Conservation (phyloP, 306 rosid species). For the Vicia sativa region DNA sequence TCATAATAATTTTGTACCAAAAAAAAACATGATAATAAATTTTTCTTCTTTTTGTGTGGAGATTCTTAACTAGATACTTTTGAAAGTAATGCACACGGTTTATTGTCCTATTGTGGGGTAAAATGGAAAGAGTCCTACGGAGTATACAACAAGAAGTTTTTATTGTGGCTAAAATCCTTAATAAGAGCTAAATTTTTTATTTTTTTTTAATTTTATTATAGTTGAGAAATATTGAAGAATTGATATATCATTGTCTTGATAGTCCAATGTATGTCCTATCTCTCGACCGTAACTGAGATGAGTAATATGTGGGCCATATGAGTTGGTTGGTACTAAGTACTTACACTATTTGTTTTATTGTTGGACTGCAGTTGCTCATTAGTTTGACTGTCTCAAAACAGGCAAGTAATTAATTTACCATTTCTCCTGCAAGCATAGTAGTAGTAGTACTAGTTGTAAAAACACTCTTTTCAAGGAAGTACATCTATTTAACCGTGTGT, state of each 20-base stretch:
- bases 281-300: conserved; percentile 8
- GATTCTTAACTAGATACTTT: conserved; percentile 43
- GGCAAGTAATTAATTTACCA: conserved; percentile 12
- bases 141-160: conserved; percentile 45
- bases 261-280: conserved; percentile 32
- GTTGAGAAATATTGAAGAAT: conserved; percentile 9
- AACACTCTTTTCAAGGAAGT: neutral
- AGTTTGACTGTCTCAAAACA: conserved; percentile 37
- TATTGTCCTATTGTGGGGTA: conserved; percentile 43
- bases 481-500: too few species aligned
- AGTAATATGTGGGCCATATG: conserved; percentile 40
- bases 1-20: neutral
- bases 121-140: conserved; percentile 30
- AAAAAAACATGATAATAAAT: neutral
- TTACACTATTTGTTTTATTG: conserved; percentile 39
- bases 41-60: neutral
- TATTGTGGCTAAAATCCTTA: conserved; percentile 17
- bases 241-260: conserved; percentile 35
- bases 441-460: neutral
- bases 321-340: neutral
- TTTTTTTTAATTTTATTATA: neutral
- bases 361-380: conserved; percentile 37
- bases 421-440: neutral
- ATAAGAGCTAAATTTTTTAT: conserved; percentile 3
- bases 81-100: conserved; percentile 40